Base-by-base conservation (phyloP, 352 stramenopile genomes). In the Phytophthora multivora region DNA sequence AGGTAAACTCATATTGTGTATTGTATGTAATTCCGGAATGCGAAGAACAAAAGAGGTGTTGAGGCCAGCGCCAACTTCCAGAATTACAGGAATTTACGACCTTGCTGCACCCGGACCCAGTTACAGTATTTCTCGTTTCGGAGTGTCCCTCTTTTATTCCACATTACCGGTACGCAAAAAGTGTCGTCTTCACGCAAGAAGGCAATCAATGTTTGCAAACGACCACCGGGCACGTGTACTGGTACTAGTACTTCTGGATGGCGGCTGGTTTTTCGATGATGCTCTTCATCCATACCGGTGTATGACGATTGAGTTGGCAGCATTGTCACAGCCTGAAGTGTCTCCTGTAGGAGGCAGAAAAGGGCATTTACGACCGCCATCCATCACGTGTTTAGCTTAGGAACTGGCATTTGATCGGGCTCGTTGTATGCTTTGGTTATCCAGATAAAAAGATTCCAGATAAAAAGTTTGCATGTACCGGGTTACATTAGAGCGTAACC, bases 11-110 rank as follows among this genome's bases (percentile, higher is more conserved):
- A 69, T 11, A 80, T 50, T 4, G 59, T 50, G 11, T 59, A 59
- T 3, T 50, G 11, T 59, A 59, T 3, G 75, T 73, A 47, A 89
- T 26, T 88, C 73, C 1, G 80, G 81, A 12, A 88, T 58, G 0
- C 81, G 73, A 12, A 89, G 43, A 10, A 93, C 79, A 2, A 75
- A n/a, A 0, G 81, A 81, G 0, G 83, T 93, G 54, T 91, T 93
- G 64, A 88, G 90, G 3, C 83, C 80, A 25, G 74, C 80, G 21
- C 83, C 83, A 30, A 93, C 59, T 52, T 93, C 79, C 15, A 90
- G 67, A 18, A 91, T 80, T 12, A 75, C 81, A 26, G 91, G 77
- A 23, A 4, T 23, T 23, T 23, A 23, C 21, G 4, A 23, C 21
- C 21, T 2, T 23, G 21, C 21, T 23, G 21, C 21, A 23, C 21